Percentiles rank a stretch among this genome's conserved stretches.
These are phyloP conservation scores for Digitaria exilis DNA, from an alignment of 202 grass and related monocot species.

Conservation along the genomic window DNA sequence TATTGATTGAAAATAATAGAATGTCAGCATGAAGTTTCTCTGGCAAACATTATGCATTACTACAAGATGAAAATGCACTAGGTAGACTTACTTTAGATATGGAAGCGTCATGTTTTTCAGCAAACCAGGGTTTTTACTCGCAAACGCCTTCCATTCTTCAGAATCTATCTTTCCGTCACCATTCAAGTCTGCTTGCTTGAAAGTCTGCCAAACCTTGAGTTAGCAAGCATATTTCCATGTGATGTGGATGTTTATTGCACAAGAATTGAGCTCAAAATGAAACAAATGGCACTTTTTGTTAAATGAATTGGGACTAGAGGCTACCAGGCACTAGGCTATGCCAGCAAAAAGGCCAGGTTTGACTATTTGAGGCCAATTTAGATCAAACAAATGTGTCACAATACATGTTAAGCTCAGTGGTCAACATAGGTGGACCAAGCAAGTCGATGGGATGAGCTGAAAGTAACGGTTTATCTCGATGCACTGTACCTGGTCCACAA, in stretches of 20 bases:
- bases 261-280: conserved; percentile 5
- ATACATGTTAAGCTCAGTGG: conserved; percentile 4
- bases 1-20: neutral
- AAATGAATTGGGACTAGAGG: conserved; percentile 5
- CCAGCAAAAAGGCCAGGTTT: neutral
- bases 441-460: neutral
- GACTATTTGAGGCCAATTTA: neutral
- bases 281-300: neutral
- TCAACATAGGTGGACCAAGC: neutral
- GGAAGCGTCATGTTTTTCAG: conserved; percentile 90
- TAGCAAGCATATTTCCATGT: neutral
- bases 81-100: conserved; percentile 63
- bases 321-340: neutral
- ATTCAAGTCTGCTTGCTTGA: conserved; percentile 70
- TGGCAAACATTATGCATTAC: neutral
- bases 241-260: neutral
- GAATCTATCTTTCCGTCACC: conserved; percentile 75
- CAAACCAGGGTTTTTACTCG: conserved; percentile 60
- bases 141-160: conserved; percentile 73
- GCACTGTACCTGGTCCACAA: conserved; percentile 70
- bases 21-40: neutral
- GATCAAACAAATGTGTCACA: conserved; percentile 5
- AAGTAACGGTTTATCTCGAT: conserved; percentile 12
- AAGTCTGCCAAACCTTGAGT: conserved; percentile 54
- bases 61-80: neutral